Conservation (phyloP, 2,329 filamentous ascomycete genomes). For the Microsporum ferrugineum region DNA sequence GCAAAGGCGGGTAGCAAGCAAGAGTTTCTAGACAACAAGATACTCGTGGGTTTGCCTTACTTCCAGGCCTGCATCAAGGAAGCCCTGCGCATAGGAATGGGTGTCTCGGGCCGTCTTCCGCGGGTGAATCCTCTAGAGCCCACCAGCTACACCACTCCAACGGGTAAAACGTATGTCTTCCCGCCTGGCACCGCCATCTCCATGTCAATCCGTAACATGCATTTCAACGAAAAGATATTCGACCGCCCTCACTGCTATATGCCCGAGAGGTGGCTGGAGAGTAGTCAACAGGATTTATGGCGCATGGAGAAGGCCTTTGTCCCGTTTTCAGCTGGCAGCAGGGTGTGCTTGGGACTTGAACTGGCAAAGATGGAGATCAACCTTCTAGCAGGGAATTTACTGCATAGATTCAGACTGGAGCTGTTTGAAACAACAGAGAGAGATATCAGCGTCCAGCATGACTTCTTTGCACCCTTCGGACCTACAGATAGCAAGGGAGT, state of each 20-base stretch:
- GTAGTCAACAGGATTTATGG: not conserved
- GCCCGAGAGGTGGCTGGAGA: not conserved
- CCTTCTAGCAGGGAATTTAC: slow-evolving; percentile 9
- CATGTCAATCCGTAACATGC: not conserved
- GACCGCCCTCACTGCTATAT: not conserved
- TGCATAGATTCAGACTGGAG: slow-evolving; percentile 17
- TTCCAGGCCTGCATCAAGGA: slow-evolving; percentile 9
- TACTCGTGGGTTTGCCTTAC: slow-evolving; percentile 6
- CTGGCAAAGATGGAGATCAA: not conserved
- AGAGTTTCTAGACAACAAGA: not conserved
- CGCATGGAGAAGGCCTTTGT: not conserved
- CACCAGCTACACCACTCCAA: not conserved
- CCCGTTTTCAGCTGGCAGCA: not conserved
- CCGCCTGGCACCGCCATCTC: slow-evolving; percentile 1
- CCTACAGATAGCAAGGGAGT: slow-evolving; percentile 18
- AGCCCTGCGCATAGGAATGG: slow-evolving; percentile 12
- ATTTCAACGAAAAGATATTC: not conserved
- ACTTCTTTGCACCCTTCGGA: slow-evolving; percentile 17
- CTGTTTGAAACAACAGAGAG: slow-evolving; percentile 17
- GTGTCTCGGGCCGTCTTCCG: slow-evolving; percentile 15
- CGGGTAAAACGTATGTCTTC: not conserved
- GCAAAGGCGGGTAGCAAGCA: not conserved
- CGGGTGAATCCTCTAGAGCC: not conserved
- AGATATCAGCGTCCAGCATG: slow-evolving; percentile 17
- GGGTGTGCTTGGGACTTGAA: not conserved